These are phyloP conservation scores for Baeospora myosura DNA, from an alignment of 1,284 basidiomycete species.

Conservation along the genomic window DNA sequence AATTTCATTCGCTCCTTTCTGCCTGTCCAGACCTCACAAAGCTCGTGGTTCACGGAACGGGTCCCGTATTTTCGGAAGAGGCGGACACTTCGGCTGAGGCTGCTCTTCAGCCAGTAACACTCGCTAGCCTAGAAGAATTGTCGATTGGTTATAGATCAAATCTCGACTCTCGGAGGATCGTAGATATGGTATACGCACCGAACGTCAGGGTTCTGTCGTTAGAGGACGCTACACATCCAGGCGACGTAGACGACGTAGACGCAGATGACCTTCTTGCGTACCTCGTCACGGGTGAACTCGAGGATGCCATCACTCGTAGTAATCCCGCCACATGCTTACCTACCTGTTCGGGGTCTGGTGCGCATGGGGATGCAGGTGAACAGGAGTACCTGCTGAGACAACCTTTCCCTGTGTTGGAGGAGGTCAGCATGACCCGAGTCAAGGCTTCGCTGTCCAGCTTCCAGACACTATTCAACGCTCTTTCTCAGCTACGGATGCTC, in stretches of 20 bases:
- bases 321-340: background rate
- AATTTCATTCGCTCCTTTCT: conserved; percentile 32
- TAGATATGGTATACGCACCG: conserved; percentile 31
- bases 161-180: conserved; percentile 26
- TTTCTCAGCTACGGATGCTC: conserved; percentile 24
- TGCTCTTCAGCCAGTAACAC: conserved; percentile 19
- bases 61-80: conserved; percentile 22
- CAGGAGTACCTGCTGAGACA: background rate
- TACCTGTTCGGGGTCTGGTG: background rate
- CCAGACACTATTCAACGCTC: conserved; percentile 22
- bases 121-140: conserved; percentile 28
- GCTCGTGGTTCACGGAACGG: conserved; percentile 39
- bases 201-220: conserved; percentile 25
- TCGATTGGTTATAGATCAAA: conserved; percentile 32
- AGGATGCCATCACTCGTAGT: background rate
- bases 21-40: conserved; percentile 29
- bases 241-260: conserved; percentile 28
- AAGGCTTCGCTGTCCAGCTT: conserved; percentile 25
- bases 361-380: background rate
- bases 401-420: conserved; percentile 9
- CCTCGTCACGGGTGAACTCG: conserved; percentile 26
- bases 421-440: conserved; percentile 25
- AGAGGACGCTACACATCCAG: conserved; percentile 34
- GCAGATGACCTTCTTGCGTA: conserved; percentile 27
- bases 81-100: conserved; percentile 15